Evolutionary conservation across 768 basidiomycete species (phyloP), one percentile per base, ranked within the genome.

Genomic region (Sporobolomyces phaffii): DNA sequence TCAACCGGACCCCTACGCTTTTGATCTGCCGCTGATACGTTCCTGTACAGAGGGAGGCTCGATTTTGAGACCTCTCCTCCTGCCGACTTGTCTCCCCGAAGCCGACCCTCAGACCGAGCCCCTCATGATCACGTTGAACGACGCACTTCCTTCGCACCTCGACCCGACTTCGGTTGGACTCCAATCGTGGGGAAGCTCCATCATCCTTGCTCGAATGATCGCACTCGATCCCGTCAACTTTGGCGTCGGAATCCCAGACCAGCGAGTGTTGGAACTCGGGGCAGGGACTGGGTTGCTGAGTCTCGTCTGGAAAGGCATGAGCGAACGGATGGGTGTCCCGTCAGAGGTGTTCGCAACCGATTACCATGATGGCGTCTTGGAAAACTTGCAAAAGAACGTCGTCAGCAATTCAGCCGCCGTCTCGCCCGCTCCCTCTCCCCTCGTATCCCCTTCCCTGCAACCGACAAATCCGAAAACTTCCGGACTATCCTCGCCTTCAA

Each of bases 241-340:
- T 68, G 79, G 78, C 17, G 51, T 72, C 15, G 47, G 56, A 6
- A 3, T 48, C 36, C 40, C 57, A 3, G n/a, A 47, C 7, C 63
- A 61, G 34, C 79, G 85, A 13, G 75, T 91, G 14, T 81, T 91
- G 41, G 89, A 92, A 77, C 82, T 92, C 22, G 89, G 90, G 6
- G 89, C 89, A 0, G 90, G 90, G 4, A 91, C 90, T 0, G 90
- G 90, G 4, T 78, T 91, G 62, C 80, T 91, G n/a, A 87, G 87
- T 71, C 86, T 92, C 70, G 67, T 64, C 2, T 72, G 67, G 70
- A 62, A 64, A 47, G 64, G 57, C 2, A 68, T 72, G 66, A 64
- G 70, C 36, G 71, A 68, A 29, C 38, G 67, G 17, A 38, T 52
- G 14, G 51, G 52, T 9, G 41, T 43, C 7, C 49, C 53, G 15